Evolutionary conservation across 2,329 filamentous ascomycete species (phyloP).

Genomic region (Acephala macrosclerotiorum): DNA sequence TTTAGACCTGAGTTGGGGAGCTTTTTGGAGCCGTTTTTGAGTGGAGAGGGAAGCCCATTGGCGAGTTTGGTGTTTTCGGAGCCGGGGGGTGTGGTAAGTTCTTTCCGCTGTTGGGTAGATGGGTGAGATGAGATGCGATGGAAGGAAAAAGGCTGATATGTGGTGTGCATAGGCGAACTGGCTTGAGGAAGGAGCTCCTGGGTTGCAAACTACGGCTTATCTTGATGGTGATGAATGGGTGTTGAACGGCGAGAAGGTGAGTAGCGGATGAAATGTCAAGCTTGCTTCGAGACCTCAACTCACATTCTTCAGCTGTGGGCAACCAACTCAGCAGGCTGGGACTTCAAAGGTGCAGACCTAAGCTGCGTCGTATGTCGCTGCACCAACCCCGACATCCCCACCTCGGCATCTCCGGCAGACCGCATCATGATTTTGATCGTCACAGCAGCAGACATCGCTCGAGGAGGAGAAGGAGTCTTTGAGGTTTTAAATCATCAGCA

Average conservation of each 20-base stretch:
- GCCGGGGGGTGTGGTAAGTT: constrained; percentile 50
- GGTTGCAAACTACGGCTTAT: constrained; percentile 56
- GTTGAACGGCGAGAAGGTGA: constrained; percentile 59
- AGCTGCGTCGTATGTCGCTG: constrained; percentile 57
- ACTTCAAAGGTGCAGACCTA: constrained; percentile 57
- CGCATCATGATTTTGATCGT: constrained; percentile 57
- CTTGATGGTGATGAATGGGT: constrained; percentile 56
- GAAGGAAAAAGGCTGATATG: background rate
- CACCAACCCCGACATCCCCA: constrained; percentile 21
- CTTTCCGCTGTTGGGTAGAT: background rate
- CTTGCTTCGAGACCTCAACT: background rate
- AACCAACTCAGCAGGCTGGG: constrained; percentile 62
- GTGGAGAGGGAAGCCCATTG: constrained; percentile 51
- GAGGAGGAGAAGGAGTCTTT: constrained; percentile 51
- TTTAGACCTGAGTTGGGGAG: constrained; percentile 49
- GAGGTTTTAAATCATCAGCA: constrained; percentile 53
- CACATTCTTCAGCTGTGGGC: constrained; percentile 48
- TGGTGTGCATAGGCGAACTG: constrained; percentile 51
- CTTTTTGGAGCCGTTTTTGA: constrained; percentile 55
- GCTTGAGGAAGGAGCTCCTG: constrained; percentile 54
- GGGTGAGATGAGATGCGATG: background rate
- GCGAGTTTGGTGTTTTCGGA: constrained; percentile 60
- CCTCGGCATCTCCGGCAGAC: constrained; percentile 39
- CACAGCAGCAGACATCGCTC: constrained; percentile 52
- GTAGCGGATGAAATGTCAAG: background rate